Conservation (phyloP, 352 stramenopile species). For the Phytophthora sp. region DNA sequence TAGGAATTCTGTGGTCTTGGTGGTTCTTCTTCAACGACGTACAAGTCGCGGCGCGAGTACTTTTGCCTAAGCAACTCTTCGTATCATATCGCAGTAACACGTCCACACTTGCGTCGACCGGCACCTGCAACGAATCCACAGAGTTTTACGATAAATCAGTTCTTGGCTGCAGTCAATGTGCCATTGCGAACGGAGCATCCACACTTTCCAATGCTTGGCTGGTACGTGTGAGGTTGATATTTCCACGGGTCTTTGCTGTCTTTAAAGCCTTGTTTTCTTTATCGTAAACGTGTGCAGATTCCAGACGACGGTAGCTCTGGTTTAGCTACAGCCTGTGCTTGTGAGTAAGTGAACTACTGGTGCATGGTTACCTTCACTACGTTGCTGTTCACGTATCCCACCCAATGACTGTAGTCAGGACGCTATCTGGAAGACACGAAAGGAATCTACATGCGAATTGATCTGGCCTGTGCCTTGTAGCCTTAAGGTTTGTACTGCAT, state of each 20-base stretch:
- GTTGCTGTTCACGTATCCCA: conserved; percentile 6
- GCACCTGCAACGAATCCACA: conserved; percentile 37
- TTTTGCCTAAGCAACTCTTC: conserved; percentile 23
- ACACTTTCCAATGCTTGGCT: conserved; percentile 41
- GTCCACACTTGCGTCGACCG: conserved; percentile 11
- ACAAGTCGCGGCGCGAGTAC: conserved; percentile 18
- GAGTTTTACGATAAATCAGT: conserved; percentile 68
- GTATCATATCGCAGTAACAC: background rate
- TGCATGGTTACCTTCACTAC: background rate
- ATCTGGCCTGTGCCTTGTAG: conserved; percentile 75
- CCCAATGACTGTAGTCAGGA: conserved; percentile 13
- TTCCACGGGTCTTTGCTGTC: background rate
- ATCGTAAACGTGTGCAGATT: conserved; percentile 29
- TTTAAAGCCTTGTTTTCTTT: background rate
- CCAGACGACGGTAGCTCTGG: conserved; percentile 38
- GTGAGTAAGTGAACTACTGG: conserved; percentile 36
- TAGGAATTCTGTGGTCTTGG: conserved; percentile 14
- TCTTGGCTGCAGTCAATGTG: conserved; percentile 64
- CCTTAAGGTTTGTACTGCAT: conserved; percentile 47
- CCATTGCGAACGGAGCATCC: conserved; percentile 39
- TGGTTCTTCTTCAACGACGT: conserved; percentile 3
- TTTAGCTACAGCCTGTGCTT: conserved; percentile 48
- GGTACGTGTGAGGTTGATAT: conserved; percentile 28
- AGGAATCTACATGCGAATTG: conserved; percentile 49
- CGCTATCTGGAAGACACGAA: conserved; percentile 31